Evolutionary conservation across 2,329 filamentous ascomycete species (phyloP), one percentile per base, ranked within the genome.

Genomic region (Calonectria pauciramosa): DNA sequence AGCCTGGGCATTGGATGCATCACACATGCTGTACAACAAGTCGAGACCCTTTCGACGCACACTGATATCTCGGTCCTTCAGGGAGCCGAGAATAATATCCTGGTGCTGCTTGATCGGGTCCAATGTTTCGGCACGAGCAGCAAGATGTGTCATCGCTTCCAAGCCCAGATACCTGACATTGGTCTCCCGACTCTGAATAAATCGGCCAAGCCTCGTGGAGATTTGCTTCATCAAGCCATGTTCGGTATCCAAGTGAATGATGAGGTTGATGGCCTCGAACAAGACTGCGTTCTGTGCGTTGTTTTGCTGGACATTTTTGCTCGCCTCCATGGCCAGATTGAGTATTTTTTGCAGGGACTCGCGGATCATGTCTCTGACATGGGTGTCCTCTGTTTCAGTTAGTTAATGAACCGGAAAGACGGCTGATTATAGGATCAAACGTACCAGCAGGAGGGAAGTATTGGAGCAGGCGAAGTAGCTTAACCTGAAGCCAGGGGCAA

Each of bases 71-170:
- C 97, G 91, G 84, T 99, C 97, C 83, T 97, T 95, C 54, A 99
- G 89, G 0, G 97, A 98, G 38, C 96, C 95, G 56, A 99, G 92
- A 80, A 99, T 99, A 75, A 99, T 96, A 76, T 95, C 95, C 83
- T 99, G 97, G 84, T 99, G 97, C 84, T 98, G 96, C 86, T 99
- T 99, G 85, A 99, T 99, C 0, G 97, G 96, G 77, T 98, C 96
- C 34, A 99, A 89, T 1, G 96, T 98, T 84, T 99, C 97, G 68
- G 96, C 93, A 77, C 96, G 93, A 26, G 97, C 96, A 59, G 97
- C 97, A 79, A 99, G 90, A 90, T 99, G 97, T 10, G 96, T 98
- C 97, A 99, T 98, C 44, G 97, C 97, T 83, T 99, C 97, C 69
- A 99, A 86, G 14, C 97, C 97, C 54, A 99, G 91, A 83, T 99